Evolutionary conservation across 768 basidiomycete genomes (phyloP), one percentile per base, ranked within the genome.

Genomic region (Postia placenta): DNA sequence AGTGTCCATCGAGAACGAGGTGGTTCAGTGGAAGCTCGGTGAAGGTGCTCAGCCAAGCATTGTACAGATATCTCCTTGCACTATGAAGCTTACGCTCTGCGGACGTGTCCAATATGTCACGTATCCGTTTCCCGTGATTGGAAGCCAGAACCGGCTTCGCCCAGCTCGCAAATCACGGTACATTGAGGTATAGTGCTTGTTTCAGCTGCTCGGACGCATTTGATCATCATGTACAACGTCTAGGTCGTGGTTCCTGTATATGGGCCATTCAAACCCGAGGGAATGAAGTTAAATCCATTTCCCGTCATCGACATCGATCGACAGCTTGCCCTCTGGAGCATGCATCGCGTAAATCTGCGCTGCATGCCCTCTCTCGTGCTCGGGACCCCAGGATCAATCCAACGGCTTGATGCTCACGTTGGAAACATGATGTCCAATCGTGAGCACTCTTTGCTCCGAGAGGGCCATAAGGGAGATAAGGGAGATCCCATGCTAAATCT

Each of bases 121-220:
- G 1, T 79, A 69, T 38, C 78, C 77, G 0, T 71, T 75, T 39
- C 75, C 75, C 7, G 61, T 81, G 9, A 56, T 70, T 26, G 65
- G 66, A 4, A 50, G 55, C 17, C 63, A 64, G 14, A 45, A 60
- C 1, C 76, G 67, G 54, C 56, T 73, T 9, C 70, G 77, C 4
- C 55, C 81, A 27, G 80, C 81, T 7, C 69, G 80, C 33, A 79
- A 76, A 53, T 82, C 79, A 1, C 67, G 60, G 22, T 83, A 76
- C 49, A 62, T 81, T 3, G 70, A 67, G 59, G 67, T 67, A 20
- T n/a, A n/a, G n/a, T n/a, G n/a, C n/a, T n/a, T n/a, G n/a, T n/a
- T n/a, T n/a, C n/a, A n/a, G n/a, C n/a, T n/a, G n/a, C n/a, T n/a
- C n/a, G n/a, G n/a, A n/a, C n/a, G n/a, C n/a, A n/a, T n/a, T n/a